Conservation (phyloP, 208 protist species). For the Leishmania major region DNA sequence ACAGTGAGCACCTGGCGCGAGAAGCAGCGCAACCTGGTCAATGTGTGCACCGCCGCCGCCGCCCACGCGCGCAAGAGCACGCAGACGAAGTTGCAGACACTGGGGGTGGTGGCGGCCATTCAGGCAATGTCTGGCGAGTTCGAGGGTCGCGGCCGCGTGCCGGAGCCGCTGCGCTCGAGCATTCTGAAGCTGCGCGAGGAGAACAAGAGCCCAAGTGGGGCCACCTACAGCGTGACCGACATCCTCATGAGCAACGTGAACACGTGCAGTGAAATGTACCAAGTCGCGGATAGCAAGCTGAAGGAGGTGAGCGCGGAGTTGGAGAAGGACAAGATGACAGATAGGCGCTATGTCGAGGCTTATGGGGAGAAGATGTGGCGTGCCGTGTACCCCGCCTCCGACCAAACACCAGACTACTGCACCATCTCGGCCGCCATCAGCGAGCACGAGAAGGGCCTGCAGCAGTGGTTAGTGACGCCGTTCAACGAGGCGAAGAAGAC, state of each 20-base stretch:
- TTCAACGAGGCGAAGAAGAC: constrained; percentile 48
- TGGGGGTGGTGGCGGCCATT: constrained; percentile 65
- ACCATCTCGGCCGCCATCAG: constrained; percentile 50
- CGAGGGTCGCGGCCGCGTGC: constrained; percentile 50
- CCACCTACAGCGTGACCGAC: constrained; percentile 37
- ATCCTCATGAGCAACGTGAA: constrained; percentile 57
- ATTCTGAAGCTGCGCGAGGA: constrained; percentile 61
- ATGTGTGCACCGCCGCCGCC: constrained; percentile 45
- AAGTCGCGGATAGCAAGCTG: constrained; percentile 51
- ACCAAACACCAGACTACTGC: constrained; percentile 59
- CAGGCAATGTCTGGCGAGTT: constrained; percentile 64
- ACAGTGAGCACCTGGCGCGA: constrained; percentile 60
- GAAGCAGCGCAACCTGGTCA: constrained; percentile 54
- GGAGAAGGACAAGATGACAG: constrained; percentile 52
- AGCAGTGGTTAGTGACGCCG: constrained; percentile 49
- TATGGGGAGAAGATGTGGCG: constrained; percentile 89
- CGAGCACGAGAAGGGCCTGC: constrained; percentile 57
- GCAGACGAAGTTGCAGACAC: constrained; percentile 42
- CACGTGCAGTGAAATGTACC: constrained; percentile 56
- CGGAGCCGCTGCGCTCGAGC: constrained; percentile 58
- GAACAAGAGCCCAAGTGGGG: constrained; percentile 36
- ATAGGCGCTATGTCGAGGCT: constrained; percentile 46
- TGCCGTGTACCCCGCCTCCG: constrained; percentile 36
- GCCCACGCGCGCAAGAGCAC: constrained; percentile 35
- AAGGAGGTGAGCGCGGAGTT: constrained; percentile 59